phyloP scores from a whole-genome alignment of 2,329 filamentous ascomycete species.

The Pseudocercospora fijiensis region DNA sequence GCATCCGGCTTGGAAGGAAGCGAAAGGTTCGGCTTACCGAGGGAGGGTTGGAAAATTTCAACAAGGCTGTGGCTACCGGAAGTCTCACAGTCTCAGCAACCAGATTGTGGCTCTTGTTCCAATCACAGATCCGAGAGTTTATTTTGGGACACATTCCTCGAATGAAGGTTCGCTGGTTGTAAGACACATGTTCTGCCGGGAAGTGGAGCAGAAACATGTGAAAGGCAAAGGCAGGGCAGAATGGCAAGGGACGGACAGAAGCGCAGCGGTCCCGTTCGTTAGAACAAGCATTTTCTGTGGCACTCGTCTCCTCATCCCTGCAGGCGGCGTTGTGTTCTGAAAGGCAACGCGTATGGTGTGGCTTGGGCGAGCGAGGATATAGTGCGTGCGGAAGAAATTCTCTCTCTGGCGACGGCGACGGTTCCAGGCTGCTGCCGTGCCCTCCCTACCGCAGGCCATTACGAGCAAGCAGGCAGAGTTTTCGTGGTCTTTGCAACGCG shows the following conservation, averaged over 20 bases:
- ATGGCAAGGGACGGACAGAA: too few species aligned
- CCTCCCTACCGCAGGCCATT: background rate
- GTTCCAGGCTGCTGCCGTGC: background rate
- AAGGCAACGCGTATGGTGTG: background rate
- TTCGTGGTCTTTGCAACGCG: background rate
- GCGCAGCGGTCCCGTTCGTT: background rate
- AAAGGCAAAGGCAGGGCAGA: background rate
- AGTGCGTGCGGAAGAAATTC: slow-evolving; percentile 7
- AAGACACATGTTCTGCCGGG: background rate
- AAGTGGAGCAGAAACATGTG: slow-evolving; percentile 6
- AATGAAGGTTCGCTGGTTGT: background rate
- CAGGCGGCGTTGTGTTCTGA: background rate
- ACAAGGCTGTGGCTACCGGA: slow-evolving; percentile 1
- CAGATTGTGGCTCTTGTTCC: background rate
- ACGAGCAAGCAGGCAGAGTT: background rate
- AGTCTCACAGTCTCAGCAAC: background rate
- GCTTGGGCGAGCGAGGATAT: background rate
- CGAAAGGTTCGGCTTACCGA: background rate
- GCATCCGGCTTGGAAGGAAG: background rate
- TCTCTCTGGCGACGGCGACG: background rate
- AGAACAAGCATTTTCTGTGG: slow-evolving; percentile 1
- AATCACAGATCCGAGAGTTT: background rate
- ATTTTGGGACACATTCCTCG: background rate
- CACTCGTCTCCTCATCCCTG: background rate
- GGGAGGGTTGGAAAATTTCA: background rate